Evolutionary conservation across 768 basidiomycete species (phyloP), one percentile per base, ranked within the genome.

Genomic region (Lanmaoa rubissima): DNA sequence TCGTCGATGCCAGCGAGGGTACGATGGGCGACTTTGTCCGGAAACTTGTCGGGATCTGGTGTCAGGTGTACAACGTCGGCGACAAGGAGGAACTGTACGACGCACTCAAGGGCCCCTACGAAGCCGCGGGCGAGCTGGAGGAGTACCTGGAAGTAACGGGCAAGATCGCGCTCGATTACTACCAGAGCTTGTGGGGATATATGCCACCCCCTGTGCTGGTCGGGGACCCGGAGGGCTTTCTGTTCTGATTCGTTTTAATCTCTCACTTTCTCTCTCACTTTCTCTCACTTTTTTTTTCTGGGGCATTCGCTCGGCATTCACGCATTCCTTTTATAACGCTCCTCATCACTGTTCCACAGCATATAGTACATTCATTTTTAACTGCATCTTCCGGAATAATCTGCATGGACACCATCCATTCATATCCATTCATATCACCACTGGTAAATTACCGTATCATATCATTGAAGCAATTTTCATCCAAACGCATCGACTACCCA

Each of bases 21-120:
- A 57, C 65, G 26, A 65, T 74, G 65, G 42, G 40, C 38, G 69
- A 73, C 43, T 72, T 75, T 48, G 53, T 71, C 26, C 54, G 43
- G 26, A 68, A 68, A 50, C 57, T 75, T 26, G 61, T 63, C 41
- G 35, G 53, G 19, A 51, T 72, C 17, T 73, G 71, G 73, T 65
- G 61, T 38, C 61, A 57, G 49, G 64, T 68, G 24, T 68, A 73
- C 55, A 51, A 52, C 19, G 65, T 68, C 40, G 32, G 43, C 16
- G 57, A 66, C 50, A 55, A 56, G 57, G 49, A 58, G 31, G 60
- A 62, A 32, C 53, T 74, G 13, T 63, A 61, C 24, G 56, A 54
- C 3, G 46, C 48, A 4, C 53, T 74, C 31, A 67, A 65, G 21
- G 40, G 41, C 7, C 57, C 64, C 0, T 64, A 65, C 48, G 61